phyloP scores from a whole-genome alignment of 805 yeast species.

The Vanderwaltozyma polyspora region DNA sequence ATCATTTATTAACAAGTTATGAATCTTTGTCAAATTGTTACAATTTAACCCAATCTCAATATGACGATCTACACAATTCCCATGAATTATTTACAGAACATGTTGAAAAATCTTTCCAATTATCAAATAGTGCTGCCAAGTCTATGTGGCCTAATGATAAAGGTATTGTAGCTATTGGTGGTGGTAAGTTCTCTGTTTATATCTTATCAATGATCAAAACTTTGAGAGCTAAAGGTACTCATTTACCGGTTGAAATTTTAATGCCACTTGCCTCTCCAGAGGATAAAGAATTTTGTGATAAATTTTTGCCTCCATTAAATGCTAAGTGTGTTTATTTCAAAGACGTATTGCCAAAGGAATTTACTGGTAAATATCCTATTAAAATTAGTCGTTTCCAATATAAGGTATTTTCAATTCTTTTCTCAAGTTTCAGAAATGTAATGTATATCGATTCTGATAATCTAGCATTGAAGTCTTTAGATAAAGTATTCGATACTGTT shows the following conservation, averaged over 20 bases:
- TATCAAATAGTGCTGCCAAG: neutral
- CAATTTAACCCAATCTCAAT: conserved; percentile 6
- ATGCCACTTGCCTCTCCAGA: conserved; percentile 65
- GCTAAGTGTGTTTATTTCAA: conserved; percentile 50
- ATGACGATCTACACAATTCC: conserved; percentile 1
- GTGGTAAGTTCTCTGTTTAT: conserved; percentile 58
- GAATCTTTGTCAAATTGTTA: conserved; percentile 12
- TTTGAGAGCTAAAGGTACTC: conserved; percentile 54
- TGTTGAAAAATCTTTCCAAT: conserved; percentile 1
- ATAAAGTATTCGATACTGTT: conserved; percentile 32
- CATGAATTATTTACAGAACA: conserved; percentile 1
- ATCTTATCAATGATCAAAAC: conserved; percentile 41
- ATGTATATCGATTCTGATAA: conserved; percentile 71
- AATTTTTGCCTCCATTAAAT: conserved; percentile 49
- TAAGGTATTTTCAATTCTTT: conserved; percentile 60
- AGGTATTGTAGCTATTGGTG: conserved; percentile 68
- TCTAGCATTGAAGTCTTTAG: conserved; percentile 39
- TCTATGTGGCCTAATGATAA: conserved; percentile 28
- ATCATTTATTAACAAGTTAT: conserved; percentile 1
- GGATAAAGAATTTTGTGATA: conserved; percentile 52
- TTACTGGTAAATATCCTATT: conserved; percentile 30
- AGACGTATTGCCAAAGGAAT: conserved; percentile 38
- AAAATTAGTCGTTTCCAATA: conserved; percentile 48
- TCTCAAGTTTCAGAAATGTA: conserved; percentile 66
- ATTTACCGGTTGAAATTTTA: conserved; percentile 70